Conservation (phyloP, 1,284 basidiomycete genomes). For the Neonothopanus nambi region DNA sequence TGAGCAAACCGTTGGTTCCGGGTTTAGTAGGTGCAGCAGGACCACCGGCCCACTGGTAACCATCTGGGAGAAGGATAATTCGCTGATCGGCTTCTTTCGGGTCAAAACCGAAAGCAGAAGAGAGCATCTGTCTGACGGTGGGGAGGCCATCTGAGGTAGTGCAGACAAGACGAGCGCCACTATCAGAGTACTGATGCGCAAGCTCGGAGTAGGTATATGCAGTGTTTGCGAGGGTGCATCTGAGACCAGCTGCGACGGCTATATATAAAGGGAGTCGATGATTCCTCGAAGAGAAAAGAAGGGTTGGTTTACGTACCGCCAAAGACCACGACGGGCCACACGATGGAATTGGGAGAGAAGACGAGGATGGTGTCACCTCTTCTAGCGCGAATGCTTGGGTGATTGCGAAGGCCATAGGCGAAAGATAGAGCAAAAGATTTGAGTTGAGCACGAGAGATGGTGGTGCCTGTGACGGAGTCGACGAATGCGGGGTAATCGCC, state of each 20-base stretch:
- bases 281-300: neutral
- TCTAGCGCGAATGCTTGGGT: constrained; percentile 32
- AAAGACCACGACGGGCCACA: constrained; percentile 62
- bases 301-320: constrained; percentile 38
- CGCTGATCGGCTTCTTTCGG: constrained; percentile 38
- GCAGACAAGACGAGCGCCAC: constrained; percentile 53
- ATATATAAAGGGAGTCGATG: neutral
- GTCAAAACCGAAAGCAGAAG: constrained; percentile 32
- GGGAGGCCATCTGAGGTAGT: constrained; percentile 51
- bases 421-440: constrained; percentile 57
- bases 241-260: constrained; percentile 51
- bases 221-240: constrained; percentile 47
- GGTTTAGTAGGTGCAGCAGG: constrained; percentile 25
- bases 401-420: constrained; percentile 51
- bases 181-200: constrained; percentile 53
- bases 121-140: constrained; percentile 45
- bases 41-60: constrained; percentile 42
- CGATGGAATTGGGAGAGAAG: constrained; percentile 62
- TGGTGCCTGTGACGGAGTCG: constrained; percentile 60
- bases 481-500: constrained; percentile 57
- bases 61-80: constrained; percentile 45
- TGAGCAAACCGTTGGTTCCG: constrained; percentile 30
- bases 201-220: constrained; percentile 47
- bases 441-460: constrained; percentile 56
- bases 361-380: constrained; percentile 51